A percentile compares a stretch with the other conserved stretches of the same genome.
Conservation (phyloP, 2,329 filamentous ascomycete species). For the Plectosphaerella sp. region DNA sequence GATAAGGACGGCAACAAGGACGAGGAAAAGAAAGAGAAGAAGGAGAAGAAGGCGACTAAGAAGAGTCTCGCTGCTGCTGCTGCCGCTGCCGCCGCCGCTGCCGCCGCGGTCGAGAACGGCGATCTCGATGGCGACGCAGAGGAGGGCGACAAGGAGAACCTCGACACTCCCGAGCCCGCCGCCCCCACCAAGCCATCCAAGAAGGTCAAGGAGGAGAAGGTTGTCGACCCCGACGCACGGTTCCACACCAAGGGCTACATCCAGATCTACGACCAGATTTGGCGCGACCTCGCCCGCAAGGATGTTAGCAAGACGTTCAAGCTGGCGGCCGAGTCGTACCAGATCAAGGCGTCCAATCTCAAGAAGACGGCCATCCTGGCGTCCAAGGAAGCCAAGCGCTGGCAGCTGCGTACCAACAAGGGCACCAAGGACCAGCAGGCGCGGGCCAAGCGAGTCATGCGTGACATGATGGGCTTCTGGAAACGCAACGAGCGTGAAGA, state of each 20-base stretch:
- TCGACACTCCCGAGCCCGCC: conserved; percentile 41
- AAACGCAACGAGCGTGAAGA: conserved; percentile 98
- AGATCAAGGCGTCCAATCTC: conserved; percentile 87
- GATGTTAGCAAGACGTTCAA: conserved; percentile 91
- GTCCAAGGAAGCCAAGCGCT: conserved; percentile 93
- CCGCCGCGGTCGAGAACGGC: conserved; percentile 5
- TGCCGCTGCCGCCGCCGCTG: conserved; percentile 31
- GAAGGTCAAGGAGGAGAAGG: conserved; percentile 35
- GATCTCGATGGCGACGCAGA: conserved; percentile 31
- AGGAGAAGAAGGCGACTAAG: conserved; percentile 24
- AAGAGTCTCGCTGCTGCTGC: conserved; percentile 4
- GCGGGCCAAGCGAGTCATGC: conserved; percentile 94
- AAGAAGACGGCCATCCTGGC: conserved; percentile 97
- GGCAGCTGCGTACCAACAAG: conserved; percentile 98
- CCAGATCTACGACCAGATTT: conserved; percentile 96
- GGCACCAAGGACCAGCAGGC: conserved; percentile 97
- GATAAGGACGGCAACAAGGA: conserved; percentile 34
- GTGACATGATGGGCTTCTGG: conserved; percentile 99
- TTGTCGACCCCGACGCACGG: conserved; percentile 49
- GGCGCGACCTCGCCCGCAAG: conserved; percentile 89
- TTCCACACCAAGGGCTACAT: conserved; percentile 92
- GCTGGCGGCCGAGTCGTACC: conserved; percentile 78
- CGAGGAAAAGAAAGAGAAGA: conserved; percentile 38
- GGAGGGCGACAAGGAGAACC: conserved; percentile 30
- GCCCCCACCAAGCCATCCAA: conserved; percentile 10